A percentile compares a stretch with the other conserved stretches of the same genome.
Conservation (phyloP, 495 filamentous ascomycete genomes). For the Xylaria scruposa region DNA sequence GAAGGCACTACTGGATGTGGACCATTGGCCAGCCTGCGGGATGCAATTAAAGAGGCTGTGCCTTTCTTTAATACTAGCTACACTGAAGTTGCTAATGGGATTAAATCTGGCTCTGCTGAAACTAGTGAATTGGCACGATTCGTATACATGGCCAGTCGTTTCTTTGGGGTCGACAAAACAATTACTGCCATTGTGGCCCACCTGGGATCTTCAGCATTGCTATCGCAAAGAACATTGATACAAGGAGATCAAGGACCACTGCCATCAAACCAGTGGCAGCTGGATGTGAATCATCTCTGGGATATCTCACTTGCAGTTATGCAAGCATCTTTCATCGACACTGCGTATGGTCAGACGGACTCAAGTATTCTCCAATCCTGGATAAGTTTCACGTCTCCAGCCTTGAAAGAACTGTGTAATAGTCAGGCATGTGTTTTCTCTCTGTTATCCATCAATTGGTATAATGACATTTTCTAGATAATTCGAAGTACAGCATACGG, state of each 20-base stretch:
- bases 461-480: slow-evolving; percentile 23
- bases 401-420: slow-evolving; percentile 9
- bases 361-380: background rate
- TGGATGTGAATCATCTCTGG: slow-evolving; percentile 24
- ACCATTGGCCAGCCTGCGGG: background rate
- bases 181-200: background rate
- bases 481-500: slow-evolving; percentile 26
- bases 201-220: background rate
- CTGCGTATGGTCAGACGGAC: background rate
- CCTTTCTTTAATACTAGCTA: background rate
- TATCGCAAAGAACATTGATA: background rate
- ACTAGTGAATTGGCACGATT: background rate
- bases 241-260: slow-evolving; percentile 9
- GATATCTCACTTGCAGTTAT: slow-evolving; percentile 7
- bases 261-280: slow-evolving; percentile 27
- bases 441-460: background rate
- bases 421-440: slow-evolving; percentile 14
- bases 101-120: background rate
- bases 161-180: background rate
- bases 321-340: slow-evolving; percentile 19
- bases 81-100: background rate
- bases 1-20: background rate
- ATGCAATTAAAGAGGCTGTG: background rate
- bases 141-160: background rate
- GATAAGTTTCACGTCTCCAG: background rate